These are phyloP conservation scores for Heliosperma pusillum DNA, from an alignment of 148 eudicot genomes.

Conservation along the genomic window DNA sequence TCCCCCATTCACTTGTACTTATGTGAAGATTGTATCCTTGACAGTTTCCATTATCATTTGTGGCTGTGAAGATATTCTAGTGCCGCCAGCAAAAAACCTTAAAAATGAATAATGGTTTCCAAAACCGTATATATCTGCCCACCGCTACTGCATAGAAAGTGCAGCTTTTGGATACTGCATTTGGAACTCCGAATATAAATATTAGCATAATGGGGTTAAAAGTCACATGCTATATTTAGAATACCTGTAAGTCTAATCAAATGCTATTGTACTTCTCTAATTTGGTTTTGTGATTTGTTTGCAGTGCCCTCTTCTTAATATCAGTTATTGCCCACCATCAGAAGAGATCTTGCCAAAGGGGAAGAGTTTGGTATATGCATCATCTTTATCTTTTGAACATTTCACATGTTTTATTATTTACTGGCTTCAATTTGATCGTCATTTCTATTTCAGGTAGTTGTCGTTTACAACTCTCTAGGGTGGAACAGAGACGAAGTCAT, in stretches of 20 bases:
- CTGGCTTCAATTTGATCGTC: not conserved
- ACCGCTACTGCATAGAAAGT: not conserved
- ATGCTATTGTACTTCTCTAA: constrained; percentile 9
- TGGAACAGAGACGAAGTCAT: constrained; percentile 73
- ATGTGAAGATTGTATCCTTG: constrained; percentile 10
- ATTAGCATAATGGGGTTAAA: not conserved
- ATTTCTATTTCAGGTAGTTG: constrained; percentile 45
- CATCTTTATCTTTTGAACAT: not conserved
- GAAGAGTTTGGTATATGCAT: constrained; percentile 50
- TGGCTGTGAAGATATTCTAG: not conserved
- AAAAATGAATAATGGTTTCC: not conserved
- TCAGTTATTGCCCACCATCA: constrained; percentile 75
- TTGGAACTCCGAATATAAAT: not conserved
- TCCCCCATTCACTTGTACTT: not conserved
- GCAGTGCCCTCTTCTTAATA: constrained; percentile 78
- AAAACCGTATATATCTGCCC: not conserved
- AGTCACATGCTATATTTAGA: constrained; percentile 1
- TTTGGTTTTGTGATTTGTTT: constrained; percentile 24
- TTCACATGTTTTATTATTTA: not conserved
- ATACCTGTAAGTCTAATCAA: constrained; percentile 7
- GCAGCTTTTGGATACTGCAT: not conserved
- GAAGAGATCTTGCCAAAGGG: constrained; percentile 51
- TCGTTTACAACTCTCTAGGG: constrained; percentile 72
- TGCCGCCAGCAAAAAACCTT: not conserved
- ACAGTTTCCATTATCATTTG: not conserved